phyloP scores from a whole-genome alignment of 257 asterid genomes.

The Solanum chaucha region DNA sequence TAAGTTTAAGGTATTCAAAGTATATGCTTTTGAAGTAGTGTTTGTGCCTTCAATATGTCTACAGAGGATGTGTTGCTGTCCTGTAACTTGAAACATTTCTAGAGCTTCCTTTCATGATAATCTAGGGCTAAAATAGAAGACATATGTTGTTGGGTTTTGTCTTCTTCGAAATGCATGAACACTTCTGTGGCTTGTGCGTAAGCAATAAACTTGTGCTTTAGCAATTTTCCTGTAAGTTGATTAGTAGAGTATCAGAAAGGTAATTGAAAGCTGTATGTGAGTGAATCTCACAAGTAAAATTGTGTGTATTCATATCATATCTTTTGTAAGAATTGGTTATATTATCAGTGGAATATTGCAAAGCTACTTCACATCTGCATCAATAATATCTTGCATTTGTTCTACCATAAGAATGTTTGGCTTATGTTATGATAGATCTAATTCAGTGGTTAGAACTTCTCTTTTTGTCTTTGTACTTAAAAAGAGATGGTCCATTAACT shows the following conservation, averaged over 20 bases:
- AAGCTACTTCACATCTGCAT: background rate
- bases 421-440: background rate
- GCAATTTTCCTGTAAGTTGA: background rate
- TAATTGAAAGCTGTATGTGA: background rate
- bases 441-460: background rate
- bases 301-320: background rate
- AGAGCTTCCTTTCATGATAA: background rate
- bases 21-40: background rate
- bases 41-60: background rate
- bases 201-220: background rate
- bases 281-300: background rate
- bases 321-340: background rate
- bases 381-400: background rate
- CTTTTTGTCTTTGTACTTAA: background rate
- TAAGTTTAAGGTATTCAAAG: background rate
- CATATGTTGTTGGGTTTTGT: background rate
- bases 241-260: background rate
- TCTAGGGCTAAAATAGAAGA: background rate
- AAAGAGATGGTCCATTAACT: background rate
- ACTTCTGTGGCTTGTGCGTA: background rate
- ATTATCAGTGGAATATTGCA: background rate
- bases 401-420: background rate
- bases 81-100: background rate
- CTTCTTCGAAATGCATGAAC: background rate
- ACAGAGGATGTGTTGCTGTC: background rate